Evolutionary conservation across 108 stramenopile genomes (phyloP).

Genomic region (Schizochytrium sp.): DNA sequence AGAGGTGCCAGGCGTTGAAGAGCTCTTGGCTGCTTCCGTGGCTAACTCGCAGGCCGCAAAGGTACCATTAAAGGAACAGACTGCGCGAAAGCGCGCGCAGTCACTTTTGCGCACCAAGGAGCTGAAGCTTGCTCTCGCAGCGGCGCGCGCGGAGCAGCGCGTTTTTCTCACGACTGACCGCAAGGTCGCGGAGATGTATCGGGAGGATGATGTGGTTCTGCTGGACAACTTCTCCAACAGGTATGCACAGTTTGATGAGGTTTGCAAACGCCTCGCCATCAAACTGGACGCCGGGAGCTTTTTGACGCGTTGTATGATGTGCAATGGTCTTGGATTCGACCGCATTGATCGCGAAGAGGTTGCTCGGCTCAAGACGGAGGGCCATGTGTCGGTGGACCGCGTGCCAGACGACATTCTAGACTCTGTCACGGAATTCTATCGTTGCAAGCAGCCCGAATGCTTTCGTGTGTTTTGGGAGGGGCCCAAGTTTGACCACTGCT

Average conservation of each 20-base stretch:
- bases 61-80: background rate
- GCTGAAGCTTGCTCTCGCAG: background rate
- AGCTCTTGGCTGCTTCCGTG: background rate
- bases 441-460: background rate
- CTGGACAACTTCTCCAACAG: background rate
- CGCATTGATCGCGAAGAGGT: background rate
- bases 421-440: background rate
- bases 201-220: background rate
- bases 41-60: background rate
- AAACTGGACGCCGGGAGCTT: background rate
- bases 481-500: constrained; percentile 1
- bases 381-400: background rate
- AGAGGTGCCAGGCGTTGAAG: background rate
- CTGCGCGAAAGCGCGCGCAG: background rate
- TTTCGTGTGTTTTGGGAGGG: background rate
- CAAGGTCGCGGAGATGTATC: background rate
- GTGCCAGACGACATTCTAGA: background rate
- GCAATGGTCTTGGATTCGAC: background rate
- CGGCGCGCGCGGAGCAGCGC: background rate
- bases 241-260: background rate
- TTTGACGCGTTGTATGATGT: background rate
- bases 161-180: background rate
- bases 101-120: background rate
- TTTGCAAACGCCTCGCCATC: background rate
- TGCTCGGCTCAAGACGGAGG: background rate